Base-by-base conservation (phyloP, 164 flowering plant species). In the Euptelea pleiosperma region DNA sequence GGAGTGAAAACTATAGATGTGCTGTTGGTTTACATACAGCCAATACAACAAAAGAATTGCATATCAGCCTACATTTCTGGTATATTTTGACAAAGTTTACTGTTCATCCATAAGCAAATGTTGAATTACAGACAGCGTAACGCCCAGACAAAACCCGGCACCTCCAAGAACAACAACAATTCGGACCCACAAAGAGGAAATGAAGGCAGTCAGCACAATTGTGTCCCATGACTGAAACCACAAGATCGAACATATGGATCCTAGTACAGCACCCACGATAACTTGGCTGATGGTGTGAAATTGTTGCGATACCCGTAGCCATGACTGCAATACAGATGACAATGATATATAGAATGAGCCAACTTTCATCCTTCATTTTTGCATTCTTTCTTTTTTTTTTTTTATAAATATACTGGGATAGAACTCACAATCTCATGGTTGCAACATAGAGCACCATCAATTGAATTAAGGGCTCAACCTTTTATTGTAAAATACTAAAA, bases 251-350 rank as follows among this genome's bases (percentile, higher is more conserved):
- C 79, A 85, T 42, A 65, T 21, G 8, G 83, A 69, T 7, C 96
- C 99, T 5, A 86, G 6, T 0, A 68, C 42, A 28, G 89, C 87
- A 35, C 99, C 99, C 31, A 88, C 97, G 1, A 66, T 60, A 8
- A 94, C 89, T 77, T 90, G 99, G 65, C 73, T 77, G 63, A 65
- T 12, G 3, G 96, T 88, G 58, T 94, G 99, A 61, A 76, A 66
- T 30, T 67, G 60, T 54, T 86, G 95, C 1, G 91, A 79, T 30
- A 94, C 91, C 29, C 97, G 79, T 48, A 93, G 73, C 97, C 96
- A 93, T 45, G 99, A 67, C 99, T 93, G 89, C 71, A 67, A 58
- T 15, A 41, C 14, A 77, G 21, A 71, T 21, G 9, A 43, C 1
- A 39, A 30, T 37, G 26, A 25, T 2, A 46, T 25, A 37, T 47